Percentiles rank a stretch among this genome's conserved stretches.
phyloP scores from a whole-genome alignment of 139 green algal genomes.

The Haematococcus sp. region DNA sequence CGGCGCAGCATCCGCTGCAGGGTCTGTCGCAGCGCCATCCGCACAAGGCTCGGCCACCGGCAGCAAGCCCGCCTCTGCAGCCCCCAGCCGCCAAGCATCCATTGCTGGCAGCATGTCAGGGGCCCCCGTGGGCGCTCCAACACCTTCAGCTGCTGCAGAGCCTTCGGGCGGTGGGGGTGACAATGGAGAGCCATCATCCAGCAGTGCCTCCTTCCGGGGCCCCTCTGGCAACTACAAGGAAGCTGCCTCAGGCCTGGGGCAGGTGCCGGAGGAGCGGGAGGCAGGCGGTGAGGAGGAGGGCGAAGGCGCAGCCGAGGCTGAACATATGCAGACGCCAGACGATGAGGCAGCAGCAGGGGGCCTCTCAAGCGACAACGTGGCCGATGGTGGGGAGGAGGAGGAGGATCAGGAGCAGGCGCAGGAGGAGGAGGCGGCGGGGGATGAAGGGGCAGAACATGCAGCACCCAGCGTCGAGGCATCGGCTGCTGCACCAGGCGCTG shows the following conservation, averaged over 20 bases:
- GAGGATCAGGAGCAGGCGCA: no score
- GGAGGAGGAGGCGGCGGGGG: no score
- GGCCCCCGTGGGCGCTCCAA: no score
- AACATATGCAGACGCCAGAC: not conserved
- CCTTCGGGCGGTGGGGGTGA: not conserved
- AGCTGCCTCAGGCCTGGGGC: not conserved
- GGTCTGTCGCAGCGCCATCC: no score
- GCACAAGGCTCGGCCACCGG: no score
- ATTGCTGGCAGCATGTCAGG: not conserved
- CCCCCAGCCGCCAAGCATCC: slow-evolving; percentile 1
- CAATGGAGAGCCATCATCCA: not conserved
- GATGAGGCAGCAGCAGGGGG: not conserved
- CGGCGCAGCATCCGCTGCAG: no score
- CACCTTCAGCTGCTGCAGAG: no score
- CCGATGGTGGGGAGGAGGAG: not conserved
- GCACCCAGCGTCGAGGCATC: not conserved
- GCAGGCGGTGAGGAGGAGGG: not conserved
- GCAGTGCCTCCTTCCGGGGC: no score
- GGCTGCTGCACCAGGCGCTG: not conserved
- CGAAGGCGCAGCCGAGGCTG: not conserved
- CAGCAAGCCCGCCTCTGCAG: no score
- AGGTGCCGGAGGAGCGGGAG: not conserved
- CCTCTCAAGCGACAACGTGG: not conserved
- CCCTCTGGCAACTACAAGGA: not conserved
- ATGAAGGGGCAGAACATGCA: no score